phyloP scores from a whole-genome alignment of 75 land plant species.

The Azolla pinnata region DNA sequence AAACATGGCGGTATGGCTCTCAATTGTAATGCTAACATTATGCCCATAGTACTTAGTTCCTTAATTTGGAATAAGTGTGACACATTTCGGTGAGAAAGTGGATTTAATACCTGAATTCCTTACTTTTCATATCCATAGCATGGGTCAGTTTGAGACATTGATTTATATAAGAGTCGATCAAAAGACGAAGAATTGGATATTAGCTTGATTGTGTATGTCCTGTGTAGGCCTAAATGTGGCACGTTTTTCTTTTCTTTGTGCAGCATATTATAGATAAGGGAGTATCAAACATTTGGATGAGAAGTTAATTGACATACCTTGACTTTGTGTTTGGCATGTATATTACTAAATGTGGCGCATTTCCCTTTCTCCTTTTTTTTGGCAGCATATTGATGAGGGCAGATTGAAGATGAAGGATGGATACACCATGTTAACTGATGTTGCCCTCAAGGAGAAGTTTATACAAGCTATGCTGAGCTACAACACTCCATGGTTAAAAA shows the following conservation, averaged over 20 bases:
- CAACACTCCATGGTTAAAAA: slow-evolving; percentile 59
- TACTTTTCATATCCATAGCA: background rate
- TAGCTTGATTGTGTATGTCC: background rate
- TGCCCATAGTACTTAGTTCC: background rate
- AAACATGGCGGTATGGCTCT: too few species aligned
- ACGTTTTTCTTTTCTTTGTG: background rate
- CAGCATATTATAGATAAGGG: background rate
- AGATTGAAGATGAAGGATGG: slow-evolving; percentile 69
- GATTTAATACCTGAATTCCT: too few species aligned
- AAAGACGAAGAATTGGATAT: background rate
- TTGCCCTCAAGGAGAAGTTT: slow-evolving; percentile 61
- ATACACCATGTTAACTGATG: slow-evolving; percentile 63
- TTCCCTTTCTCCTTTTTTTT: too few species aligned
- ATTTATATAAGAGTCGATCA: background rate
- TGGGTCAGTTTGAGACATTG: background rate
- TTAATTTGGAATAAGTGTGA: background rate
- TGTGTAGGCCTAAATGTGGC: background rate
- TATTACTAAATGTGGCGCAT: too few species aligned
- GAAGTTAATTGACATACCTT: too few species aligned
- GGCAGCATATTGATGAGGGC: slow-evolving; percentile 79
- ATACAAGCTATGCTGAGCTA: slow-evolving; percentile 49
- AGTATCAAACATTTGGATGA: background rate
- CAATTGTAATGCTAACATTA: too few species aligned
- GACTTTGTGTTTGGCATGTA: too few species aligned
- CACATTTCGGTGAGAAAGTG: too few species aligned